Evolutionary conservation across 2,329 filamentous ascomycete species (phyloP).

Genomic region (Onygenales sp.): DNA sequence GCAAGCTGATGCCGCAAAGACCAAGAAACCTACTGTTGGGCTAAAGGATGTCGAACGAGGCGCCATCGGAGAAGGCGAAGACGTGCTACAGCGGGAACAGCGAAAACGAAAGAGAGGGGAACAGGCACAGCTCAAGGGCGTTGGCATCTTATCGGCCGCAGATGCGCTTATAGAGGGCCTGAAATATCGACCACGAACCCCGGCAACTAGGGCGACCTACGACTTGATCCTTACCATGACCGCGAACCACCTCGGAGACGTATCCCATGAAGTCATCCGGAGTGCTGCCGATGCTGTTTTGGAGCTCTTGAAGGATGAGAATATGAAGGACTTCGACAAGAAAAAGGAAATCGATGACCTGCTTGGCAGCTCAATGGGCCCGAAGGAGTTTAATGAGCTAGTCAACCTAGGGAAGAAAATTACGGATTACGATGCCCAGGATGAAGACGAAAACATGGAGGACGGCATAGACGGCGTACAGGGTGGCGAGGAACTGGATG

Average conservation of each 20-base stretch:
- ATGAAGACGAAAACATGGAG: slow-evolving; percentile 83
- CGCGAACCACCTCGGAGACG: slow-evolving; percentile 79
- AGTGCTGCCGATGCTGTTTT: slow-evolving; percentile 89
- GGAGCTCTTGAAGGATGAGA: slow-evolving; percentile 88
- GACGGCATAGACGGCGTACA: slow-evolving; percentile 57
- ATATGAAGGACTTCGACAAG: slow-evolving; percentile 94
- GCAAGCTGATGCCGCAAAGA: slow-evolving; percentile 69
- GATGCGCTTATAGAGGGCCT: slow-evolving; percentile 87
- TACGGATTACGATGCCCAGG: slow-evolving; percentile 93
- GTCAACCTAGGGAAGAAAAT: slow-evolving; percentile 98
- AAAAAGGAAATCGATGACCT: slow-evolving; percentile 97
- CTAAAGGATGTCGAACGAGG: slow-evolving; percentile 65
- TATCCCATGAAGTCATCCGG: slow-evolving; percentile 79
- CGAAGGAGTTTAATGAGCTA: slow-evolving; percentile 93
- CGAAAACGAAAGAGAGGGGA: slow-evolving; percentile 75
- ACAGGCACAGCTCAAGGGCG: slow-evolving; percentile 57
- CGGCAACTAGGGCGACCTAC: slow-evolving; percentile 84
- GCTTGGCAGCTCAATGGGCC: slow-evolving; percentile 67
- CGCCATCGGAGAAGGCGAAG: slow-evolving; percentile 66
- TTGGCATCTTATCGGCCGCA: slow-evolving; percentile 71
- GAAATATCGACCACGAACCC: slow-evolving; percentile 81
- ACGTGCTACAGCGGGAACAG: slow-evolving; percentile 74
- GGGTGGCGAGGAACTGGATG: slow-evolving; percentile 70
- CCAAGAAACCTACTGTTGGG: slow-evolving; percentile 61
- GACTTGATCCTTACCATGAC: slow-evolving; percentile 90